Base-by-base conservation (phyloP, 1,139 yeast genomes). In the Taphrina betulina region DNA sequence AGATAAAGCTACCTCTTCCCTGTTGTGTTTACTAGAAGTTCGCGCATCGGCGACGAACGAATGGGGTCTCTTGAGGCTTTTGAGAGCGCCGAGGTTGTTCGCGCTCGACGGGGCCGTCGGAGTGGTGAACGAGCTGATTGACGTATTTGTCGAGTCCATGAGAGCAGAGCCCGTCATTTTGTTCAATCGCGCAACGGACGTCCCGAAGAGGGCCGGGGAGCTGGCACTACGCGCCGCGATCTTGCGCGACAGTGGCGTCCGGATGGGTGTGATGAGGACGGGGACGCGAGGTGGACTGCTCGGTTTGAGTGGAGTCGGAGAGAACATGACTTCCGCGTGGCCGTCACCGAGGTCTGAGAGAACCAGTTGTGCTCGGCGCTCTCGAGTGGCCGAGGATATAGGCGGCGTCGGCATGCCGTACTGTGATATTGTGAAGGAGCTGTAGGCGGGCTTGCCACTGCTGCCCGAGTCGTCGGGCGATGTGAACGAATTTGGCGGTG, bases 311-410 rank as follows among this genome's bases (percentile, higher is more conserved):
- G 48, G 48, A 5, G 54, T 23, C 16, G 54, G 54, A 10, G 44
- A 42, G 34, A 50, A 50, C 33, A 23, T 33, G 20, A 50, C 24
- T 24, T 50, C 54, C 1, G 54, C 54, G 34, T 50, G 54, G 14
- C 54, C 54, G 20, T 50, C 54, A 5, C 48, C 48, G 33, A 40
- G 36, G 26, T 50, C 54, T 3, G 48, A 43, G 28, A 43, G 12
- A 12, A 43, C 48, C 10, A 43, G 38, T 22, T 31, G 36, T 19
- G 48, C 48, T 16, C 48, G 12, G 22, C 38, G 24, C 17, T 43
- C 48, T 17, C 48, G 48, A 7, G 7, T 19, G 26, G 28, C 38
- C 3, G 38, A 20, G 14, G 19, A 23, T 31, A 17, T 43, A n/a
- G n/a, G n/a, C n/a, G 48, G 48, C 5, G 48, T 43, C 8, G 36